Evolutionary conservation across 2,329 filamentous ascomycete genomes (phyloP), one percentile per base, ranked within the genome.

Genomic region (Keithomyces neogunnii): DNA sequence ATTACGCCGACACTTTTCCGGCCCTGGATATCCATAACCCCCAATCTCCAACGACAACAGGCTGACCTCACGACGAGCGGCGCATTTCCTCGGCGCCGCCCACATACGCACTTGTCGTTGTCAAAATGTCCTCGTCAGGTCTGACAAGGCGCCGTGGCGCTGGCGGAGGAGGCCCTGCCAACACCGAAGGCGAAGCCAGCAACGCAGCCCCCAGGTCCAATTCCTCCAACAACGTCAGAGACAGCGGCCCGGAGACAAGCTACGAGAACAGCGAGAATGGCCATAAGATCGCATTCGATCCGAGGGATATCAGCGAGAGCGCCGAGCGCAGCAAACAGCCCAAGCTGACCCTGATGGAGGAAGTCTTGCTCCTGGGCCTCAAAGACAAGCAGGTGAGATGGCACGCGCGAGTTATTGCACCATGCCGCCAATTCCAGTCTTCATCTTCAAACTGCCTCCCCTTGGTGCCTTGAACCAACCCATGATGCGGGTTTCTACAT

Each of bases 301-400:
- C 93, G 53, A 81, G 92, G 70, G 93, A 99, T 71, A 95, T 99
- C 64, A 95, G 86, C 73, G 93, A 99, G 78, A 96, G 84, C 71
- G 89, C 87, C 60, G 93, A 99, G 77, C 79, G 93, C 68, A 93
- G 82, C 79, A 97, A 96, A 76, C 92, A 97, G 76, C 93, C 93
- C 46, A 99, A 97, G 77, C 76, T 99, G 67, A 99, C 93, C 39
- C 76, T 99, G 67, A 99, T 99, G 93, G 93, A 99, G 74, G 93
- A 99, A 73, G 86, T 99, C 50, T 77, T 99, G 65, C 77, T 99
- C 63, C 81, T 99, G 71, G 93, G 93, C 9, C 74, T 99, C 63
- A 99, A 99, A 74, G 93, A 99, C 73, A 99, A 97, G 76, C 93
- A 99, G 84, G 90, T 96, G 74, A 66, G 78, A 38, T 47, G 11